These are phyloP conservation scores for Aspergillus nomiae DNA, from an alignment of 2,329 filamentous ascomycete genomes.

Conservation along the genomic window DNA sequence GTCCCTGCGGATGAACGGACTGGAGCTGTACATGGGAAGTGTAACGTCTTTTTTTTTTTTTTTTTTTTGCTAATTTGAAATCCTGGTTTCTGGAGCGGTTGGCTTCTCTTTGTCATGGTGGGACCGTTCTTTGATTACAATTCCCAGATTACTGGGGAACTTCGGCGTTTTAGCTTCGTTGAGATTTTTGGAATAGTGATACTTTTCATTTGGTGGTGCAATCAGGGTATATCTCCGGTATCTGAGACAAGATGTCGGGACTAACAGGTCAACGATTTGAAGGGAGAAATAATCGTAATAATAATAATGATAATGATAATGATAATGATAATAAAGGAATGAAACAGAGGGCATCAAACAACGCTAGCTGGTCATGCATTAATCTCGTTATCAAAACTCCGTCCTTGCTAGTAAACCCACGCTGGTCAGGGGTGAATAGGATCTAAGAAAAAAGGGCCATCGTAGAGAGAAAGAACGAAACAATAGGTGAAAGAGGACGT, in stretches of 20 bases:
- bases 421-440: background rate
- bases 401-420: background rate
- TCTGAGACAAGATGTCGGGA: background rate
- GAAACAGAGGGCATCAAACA: background rate
- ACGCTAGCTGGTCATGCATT: background rate
- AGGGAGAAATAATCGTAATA: background rate
- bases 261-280: background rate
- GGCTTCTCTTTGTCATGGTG: background rate
- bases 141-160: background rate
- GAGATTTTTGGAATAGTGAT: background rate
- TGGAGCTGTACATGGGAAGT: background rate
- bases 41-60: background rate
- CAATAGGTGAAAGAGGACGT: background rate
- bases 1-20: background rate
- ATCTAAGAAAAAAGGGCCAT: conserved; percentile 3
- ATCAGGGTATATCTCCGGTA: background rate
- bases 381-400: background rate
- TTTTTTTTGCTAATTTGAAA: background rate
- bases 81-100: background rate
- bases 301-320: background rate
- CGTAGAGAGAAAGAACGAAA: conserved; percentile 4
- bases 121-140: background rate
- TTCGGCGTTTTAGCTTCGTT: background rate
- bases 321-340: background rate
- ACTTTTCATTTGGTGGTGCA: background rate